Conservation (phyloP, 441 rosid species). For the Daphne laureola region DNA sequence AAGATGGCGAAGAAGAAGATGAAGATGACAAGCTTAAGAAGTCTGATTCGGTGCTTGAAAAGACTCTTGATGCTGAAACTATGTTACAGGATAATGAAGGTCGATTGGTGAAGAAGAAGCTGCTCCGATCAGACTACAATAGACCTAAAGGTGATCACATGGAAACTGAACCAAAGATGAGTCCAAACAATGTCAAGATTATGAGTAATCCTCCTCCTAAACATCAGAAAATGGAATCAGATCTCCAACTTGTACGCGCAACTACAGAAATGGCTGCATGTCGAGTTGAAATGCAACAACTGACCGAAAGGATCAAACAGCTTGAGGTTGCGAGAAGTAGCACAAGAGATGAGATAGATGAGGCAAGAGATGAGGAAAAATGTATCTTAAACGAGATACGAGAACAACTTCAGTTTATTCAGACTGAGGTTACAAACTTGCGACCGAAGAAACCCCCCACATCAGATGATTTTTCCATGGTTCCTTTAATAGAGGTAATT, state of each 20-base stretch:
- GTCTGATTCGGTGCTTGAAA: slow-evolving; percentile 20
- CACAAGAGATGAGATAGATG: slow-evolving; percentile 26
- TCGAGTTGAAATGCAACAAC: slow-evolving; percentile 30
- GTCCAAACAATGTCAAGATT: slow-evolving; percentile 26
- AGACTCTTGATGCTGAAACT: slow-evolving; percentile 11
- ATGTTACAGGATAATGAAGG: slow-evolving; percentile 5
- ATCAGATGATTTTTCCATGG: slow-evolving; percentile 25
- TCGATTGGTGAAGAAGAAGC: slow-evolving; percentile 22
- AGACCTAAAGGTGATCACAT: no score
- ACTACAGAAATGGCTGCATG: slow-evolving; percentile 13
- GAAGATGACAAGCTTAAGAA: slow-evolving; percentile 24
- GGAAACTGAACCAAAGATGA: slow-evolving; percentile 9
- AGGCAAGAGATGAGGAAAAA: slow-evolving; percentile 35
- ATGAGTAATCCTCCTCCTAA: slow-evolving; percentile 22
- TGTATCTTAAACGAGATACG: slow-evolving; percentile 53
- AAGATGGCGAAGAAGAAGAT: slow-evolving; percentile 10
- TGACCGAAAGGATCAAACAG: slow-evolving; percentile 42
- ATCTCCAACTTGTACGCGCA: slow-evolving; percentile 12
- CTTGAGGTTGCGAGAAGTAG: slow-evolving; percentile 41
- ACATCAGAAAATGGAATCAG: slow-evolving; percentile 21
- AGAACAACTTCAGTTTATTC: slow-evolving; percentile 57
- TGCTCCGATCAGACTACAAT: no score
- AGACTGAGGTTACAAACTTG: slow-evolving; percentile 43
- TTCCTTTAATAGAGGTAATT: slow-evolving; percentile 45
- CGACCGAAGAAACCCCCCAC: slow-evolving; percentile 31